Evolutionary conservation across 768 basidiomycete genomes (phyloP).

Genomic region (Collybia nuda): DNA sequence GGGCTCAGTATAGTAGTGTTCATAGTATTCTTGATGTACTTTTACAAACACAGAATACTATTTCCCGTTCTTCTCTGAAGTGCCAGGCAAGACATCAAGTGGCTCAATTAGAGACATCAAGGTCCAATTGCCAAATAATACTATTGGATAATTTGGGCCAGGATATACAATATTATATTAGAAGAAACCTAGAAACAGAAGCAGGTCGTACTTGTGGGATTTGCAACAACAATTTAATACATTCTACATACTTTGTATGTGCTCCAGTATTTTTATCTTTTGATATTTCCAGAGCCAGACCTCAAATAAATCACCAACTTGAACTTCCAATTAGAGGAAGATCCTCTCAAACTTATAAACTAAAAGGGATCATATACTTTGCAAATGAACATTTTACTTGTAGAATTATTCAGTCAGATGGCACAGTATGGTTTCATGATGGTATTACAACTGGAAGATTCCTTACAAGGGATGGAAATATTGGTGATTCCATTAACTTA

Average conservation of each 20-base stretch:
- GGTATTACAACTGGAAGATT: conserved; percentile 1
- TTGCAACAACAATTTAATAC: neutral
- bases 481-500: neutral
- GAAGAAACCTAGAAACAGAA: no score
- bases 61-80: neutral
- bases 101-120: neutral
- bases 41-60: neutral
- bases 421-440: conserved; percentile 9
- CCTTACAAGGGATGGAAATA: neutral
- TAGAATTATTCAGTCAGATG: neutral
- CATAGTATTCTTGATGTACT: neutral
- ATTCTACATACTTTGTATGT: neutral
- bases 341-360: neutral
- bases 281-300: neutral
- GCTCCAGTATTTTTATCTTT: neutral
- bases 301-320: neutral
- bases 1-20: neutral
- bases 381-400: conserved; percentile 7
- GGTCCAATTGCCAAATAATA: neutral
- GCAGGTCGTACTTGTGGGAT: neutral
- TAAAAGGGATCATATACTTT: conserved; percentile 8
- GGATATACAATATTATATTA: neutral
- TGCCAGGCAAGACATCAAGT: conserved; percentile 1
- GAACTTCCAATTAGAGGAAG: neutral
- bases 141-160: neutral